Percentiles rank a stretch among this genome's conserved stretches.
Evolutionary conservation across 768 basidiomycete genomes (phyloP).

Genomic region (Rhizopogon vesiculosus): DNA sequence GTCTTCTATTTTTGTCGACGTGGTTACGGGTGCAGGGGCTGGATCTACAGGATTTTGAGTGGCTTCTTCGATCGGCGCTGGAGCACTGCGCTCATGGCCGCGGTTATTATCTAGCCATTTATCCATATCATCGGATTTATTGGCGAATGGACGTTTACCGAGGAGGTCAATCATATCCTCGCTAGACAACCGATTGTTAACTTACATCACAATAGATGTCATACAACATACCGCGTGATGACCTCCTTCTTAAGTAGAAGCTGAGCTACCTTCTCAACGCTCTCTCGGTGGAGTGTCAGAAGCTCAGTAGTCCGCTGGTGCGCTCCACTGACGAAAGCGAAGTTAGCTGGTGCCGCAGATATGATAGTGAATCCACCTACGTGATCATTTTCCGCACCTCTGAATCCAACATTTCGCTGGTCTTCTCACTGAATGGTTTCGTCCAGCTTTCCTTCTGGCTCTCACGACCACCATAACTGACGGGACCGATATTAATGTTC

Average conservation of each 20-base stretch:
- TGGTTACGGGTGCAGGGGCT: constrained; percentile 45
- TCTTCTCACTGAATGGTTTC: constrained; percentile 98
- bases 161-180: constrained; percentile 85
- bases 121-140: constrained; percentile 89
- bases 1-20: constrained; percentile 34
- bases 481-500: constrained; percentile 91
- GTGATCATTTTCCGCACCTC: constrained; percentile 97
- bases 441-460: constrained; percentile 85
- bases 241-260: constrained; percentile 93
- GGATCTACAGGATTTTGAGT: constrained; percentile 35
- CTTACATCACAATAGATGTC: neutral
- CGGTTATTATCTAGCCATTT: constrained; percentile 89
- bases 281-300: constrained; percentile 72
- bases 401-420: constrained; percentile 86
- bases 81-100: constrained; percentile 53
- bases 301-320: constrained; percentile 81
- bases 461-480: constrained; percentile 90
- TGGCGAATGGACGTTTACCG: constrained; percentile 78
- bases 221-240: constrained; percentile 68
- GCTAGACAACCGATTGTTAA: constrained; percentile 31
- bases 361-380: constrained; percentile 29
- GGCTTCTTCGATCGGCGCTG: constrained; percentile 54
- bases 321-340: constrained; percentile 45
- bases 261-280: constrained; percentile 93
- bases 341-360: constrained; percentile 5